These are phyloP conservation scores for Rhizopus arrhizus DNA, from an alignment of 371 early-diverging fungal genomes.

Conservation along the genomic window DNA sequence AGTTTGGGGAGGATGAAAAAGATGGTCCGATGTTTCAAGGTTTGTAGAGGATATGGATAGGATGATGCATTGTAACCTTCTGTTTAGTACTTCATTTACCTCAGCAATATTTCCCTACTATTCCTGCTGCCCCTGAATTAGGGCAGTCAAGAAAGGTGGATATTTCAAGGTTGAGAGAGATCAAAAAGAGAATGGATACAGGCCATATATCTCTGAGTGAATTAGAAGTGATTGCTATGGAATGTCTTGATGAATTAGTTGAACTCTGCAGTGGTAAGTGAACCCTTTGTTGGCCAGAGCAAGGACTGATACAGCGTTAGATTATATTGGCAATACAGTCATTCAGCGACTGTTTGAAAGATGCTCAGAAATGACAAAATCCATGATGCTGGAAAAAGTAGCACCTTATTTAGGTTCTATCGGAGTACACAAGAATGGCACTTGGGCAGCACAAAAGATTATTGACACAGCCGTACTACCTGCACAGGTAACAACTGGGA, in stretches of 20 bases:
- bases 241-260: slow-evolving; percentile 72
- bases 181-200: slow-evolving; percentile 83
- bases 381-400: slow-evolving; percentile 67
- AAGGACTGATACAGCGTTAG: slow-evolving; percentile 37
- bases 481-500: slow-evolving; percentile 48
- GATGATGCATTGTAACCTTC: too few species aligned
- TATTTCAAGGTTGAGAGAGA: slow-evolving; percentile 83
- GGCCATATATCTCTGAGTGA: slow-evolving; percentile 58
- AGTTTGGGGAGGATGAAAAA: slow-evolving; percentile 41
- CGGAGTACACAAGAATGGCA: slow-evolving; percentile 96
- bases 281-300: too few species aligned
- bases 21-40: slow-evolving; percentile 51
- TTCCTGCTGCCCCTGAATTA: slow-evolving; percentile 77
- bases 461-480: slow-evolving; percentile 84
- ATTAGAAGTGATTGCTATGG: slow-evolving; percentile 68
- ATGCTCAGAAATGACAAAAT: slow-evolving; percentile 67
- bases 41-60: slow-evolving; percentile 3
- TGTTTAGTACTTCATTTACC: slow-evolving; percentile 29
- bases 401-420: slow-evolving; percentile 88
- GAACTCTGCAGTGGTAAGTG: slow-evolving; percentile 86
- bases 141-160: slow-evolving; percentile 73
- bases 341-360: slow-evolving; percentile 90
- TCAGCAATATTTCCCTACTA: slow-evolving; percentile 55
- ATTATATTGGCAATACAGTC: slow-evolving; percentile 96
- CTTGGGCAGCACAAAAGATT: slow-evolving; percentile 97